Base-by-base conservation (phyloP, 148 eudicot genomes). In the Chenopodium quinoa region DNA sequence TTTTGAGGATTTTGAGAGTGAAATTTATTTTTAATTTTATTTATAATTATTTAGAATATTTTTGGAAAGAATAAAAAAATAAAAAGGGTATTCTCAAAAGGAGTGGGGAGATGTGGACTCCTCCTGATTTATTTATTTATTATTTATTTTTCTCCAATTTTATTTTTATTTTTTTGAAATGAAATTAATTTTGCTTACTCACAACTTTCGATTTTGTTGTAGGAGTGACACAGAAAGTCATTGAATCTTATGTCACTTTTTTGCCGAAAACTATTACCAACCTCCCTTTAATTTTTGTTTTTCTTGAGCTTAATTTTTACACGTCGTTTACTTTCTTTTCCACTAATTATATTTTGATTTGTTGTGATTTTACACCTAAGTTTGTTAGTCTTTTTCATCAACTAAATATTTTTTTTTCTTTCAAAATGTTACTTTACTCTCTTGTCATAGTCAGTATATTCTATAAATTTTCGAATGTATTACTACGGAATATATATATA, bases 201-300 rank as follows among this genome's bases (percentile, higher is more conserved):
- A 80, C 58, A 44, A 27, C 23, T 71, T 79, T 79, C 14, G 69
- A 71, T 79, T 72, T 73, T 76, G 83, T 54, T 46, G 72, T 46
- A 27, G 72, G 83, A 81, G 84, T 81, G 81, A 80, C 81, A 72
- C 78, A 65, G 19, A 84, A 77, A 81, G 84, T 82, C 82, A 78
- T 62, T 31, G 48, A 78, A 27, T 34, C 37, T 81, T 46, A 78
- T 77, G 87, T 85, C 76, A 81, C 44, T 71, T 74, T 62, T 68
- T 81, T 73, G 48, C 19, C 1, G 10, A 4, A 40, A 34, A 60
- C n/a, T 34, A 6, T 8, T 65, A 10, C 14, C 16, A 29, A 9
- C 11, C 16, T 52, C 23, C 31, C 46, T 37, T 34, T n/a, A 34
- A 10, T 29, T 63, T 73, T 63, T 9, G 22, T 23, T 62, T 37